A percentile compares a stretch with the other conserved stretches of the same genome.
These are phyloP conservation scores for Tuber calosporum DNA, from an alignment of 495 filamentous ascomycete genomes.

Conservation along the genomic window DNA sequence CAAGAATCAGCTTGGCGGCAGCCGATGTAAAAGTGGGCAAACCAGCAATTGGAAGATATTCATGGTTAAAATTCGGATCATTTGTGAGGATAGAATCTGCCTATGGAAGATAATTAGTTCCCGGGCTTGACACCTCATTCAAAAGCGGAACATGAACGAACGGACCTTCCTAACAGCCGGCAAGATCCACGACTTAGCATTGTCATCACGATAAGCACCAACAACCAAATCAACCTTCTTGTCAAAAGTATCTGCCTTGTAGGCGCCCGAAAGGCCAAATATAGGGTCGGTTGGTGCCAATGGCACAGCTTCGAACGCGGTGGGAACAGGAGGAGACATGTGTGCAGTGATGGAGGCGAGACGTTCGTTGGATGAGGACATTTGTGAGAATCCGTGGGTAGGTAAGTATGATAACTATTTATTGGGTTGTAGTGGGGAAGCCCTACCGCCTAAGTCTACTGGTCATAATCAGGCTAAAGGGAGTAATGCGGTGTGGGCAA, in stretches of 20 bases:
- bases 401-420: not conserved
- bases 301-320: slow-evolving; percentile 72
- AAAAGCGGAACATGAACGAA: slow-evolving; percentile 12
- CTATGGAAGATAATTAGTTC: slow-evolving; percentile 46
- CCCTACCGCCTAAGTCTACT: not conserved
- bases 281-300: slow-evolving; percentile 91
- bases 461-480: not conserved
- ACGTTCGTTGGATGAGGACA: slow-evolving; percentile 31
- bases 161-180: slow-evolving; percentile 91
- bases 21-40: slow-evolving; percentile 74
- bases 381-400: not conserved
- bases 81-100: slow-evolving; percentile 80
- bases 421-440: not conserved
- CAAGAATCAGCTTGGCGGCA: slow-evolving; percentile 82
- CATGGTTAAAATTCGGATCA: slow-evolving; percentile 88
- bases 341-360: slow-evolving; percentile 48
- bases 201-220: slow-evolving; percentile 90
- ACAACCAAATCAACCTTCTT: slow-evolving; percentile 95
- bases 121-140: not conserved
- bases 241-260: slow-evolving; percentile 69
- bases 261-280: slow-evolving; percentile 88
- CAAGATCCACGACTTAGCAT: slow-evolving; percentile 96
- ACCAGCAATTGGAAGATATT: slow-evolving; percentile 96
- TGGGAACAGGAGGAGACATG: slow-evolving; percentile 45
- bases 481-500: not conserved